Percentiles rank a stretch among this genome's conserved stretches.
Evolutionary conservation across 2,329 filamentous ascomycete species (phyloP).

Genomic region (Nothopassalora personata): DNA sequence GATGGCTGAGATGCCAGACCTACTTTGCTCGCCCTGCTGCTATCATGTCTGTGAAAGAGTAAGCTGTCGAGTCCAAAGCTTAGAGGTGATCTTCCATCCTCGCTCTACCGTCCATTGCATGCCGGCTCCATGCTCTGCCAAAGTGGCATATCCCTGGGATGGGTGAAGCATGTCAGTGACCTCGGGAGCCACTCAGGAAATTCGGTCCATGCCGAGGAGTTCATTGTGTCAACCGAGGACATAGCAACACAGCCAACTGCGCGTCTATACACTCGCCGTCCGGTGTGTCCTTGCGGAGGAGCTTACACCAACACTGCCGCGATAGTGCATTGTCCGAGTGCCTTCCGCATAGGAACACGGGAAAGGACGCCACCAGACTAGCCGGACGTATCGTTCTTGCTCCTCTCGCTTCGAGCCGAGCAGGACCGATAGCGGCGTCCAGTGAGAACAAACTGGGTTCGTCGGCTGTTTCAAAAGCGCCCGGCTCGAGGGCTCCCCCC

Average conservation of each 20-base stretch:
- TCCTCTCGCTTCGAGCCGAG: neutral
- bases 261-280: neutral
- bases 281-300: too few relatives aligned
- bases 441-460: neutral
- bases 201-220: neutral
- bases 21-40: too few relatives aligned
- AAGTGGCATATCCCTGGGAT: too few relatives aligned
- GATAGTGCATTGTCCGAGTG: neutral
- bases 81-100: too few relatives aligned
- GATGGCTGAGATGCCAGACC: too few relatives aligned
- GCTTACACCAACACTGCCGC: neutral
- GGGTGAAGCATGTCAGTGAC: too few relatives aligned
- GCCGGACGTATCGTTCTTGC: neutral
- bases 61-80: too few relatives aligned
- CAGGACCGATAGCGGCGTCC: neutral
- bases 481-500: neutral
- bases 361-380: neutral
- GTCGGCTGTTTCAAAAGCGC: conserved; percentile 1
- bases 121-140: too few relatives aligned
- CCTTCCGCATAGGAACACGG: neutral
- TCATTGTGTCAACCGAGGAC: neutral
- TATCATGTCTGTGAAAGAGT: too few relatives aligned
- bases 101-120: too few relatives aligned
- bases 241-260: neutral
- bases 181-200: too few relatives aligned